A percentile compares a stretch with the other conserved stretches of the same genome.
These are phyloP conservation scores for Podaxis sp. DNA, from an alignment of 768 basidiomycete genomes.

Conservation along the genomic window DNA sequence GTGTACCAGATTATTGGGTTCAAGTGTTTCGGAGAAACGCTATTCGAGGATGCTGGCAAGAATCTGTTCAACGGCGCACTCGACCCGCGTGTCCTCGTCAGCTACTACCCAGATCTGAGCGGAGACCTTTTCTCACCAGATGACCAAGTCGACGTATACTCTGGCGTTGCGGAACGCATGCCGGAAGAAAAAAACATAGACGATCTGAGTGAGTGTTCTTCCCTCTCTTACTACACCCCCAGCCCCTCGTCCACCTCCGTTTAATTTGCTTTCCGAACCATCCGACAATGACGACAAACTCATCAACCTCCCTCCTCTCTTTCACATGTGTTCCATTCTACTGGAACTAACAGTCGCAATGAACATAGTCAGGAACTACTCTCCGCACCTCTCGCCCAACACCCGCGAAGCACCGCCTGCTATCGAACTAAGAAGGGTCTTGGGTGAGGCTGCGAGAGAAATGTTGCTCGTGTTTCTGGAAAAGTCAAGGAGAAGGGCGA, in stretches of 20 bases:
- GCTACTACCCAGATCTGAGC: constrained; percentile 77
- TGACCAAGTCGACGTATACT: constrained; percentile 67
- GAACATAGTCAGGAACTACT: constrained; percentile 92
- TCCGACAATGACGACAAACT: constrained; percentile 21
- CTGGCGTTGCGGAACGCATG: constrained; percentile 74
- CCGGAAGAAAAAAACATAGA: constrained; percentile 68
- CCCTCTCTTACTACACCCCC: constrained; percentile 22
- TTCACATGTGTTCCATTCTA: constrained; percentile 20
- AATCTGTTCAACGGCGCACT: constrained; percentile 76
- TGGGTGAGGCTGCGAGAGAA: constrained; percentile 63
- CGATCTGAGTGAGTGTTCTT: constrained; percentile 74
- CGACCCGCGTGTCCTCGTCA: constrained; percentile 81
- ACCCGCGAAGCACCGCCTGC: constrained; percentile 69
- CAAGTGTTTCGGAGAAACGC: constrained; percentile 72
- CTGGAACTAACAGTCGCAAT: constrained; percentile 79
- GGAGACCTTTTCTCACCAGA: constrained; percentile 54
- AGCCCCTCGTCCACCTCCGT: constrained; percentile 10
- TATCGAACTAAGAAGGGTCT: constrained; percentile 60
- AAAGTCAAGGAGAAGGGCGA: constrained; percentile 52
- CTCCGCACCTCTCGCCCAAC: constrained; percentile 76
- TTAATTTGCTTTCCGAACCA: constrained; percentile 18
- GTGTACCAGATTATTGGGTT: constrained; percentile 83
- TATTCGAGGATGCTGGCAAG: constrained; percentile 80
- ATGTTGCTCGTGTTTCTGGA: constrained; percentile 74
- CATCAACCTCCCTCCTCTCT: constrained; percentile 26